Evolutionary conservation across 176 grass and related monocot species (phyloP).

Genomic region (Hordeum vulgare): DNA sequence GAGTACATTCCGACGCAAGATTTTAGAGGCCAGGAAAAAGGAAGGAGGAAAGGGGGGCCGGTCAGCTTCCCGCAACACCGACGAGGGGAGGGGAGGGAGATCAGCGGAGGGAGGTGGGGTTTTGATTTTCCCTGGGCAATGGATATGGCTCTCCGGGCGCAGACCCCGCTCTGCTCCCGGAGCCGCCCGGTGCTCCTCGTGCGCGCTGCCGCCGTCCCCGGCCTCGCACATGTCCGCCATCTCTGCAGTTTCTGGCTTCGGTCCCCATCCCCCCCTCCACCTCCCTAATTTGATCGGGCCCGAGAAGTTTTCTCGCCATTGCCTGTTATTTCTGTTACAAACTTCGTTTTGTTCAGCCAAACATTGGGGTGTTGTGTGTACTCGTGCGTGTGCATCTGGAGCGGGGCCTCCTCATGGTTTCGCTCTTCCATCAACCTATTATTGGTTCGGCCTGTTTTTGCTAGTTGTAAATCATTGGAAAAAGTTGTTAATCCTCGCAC

Average conservation of each 20-base stretch:
- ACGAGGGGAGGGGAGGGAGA: slow-evolving; percentile 1
- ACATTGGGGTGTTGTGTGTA: background rate
- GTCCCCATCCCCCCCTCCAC: background rate
- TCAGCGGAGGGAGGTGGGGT: background rate
- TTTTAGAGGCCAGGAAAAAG: background rate
- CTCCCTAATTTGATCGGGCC: background rate
- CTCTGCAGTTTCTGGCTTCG: background rate
- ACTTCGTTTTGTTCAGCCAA: background rate
- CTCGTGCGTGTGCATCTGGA: background rate
- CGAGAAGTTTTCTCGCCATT: background rate
- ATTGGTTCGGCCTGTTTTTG: background rate
- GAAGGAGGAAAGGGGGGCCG: background rate
- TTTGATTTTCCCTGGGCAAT: slow-evolving; percentile 12
- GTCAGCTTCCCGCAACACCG: background rate
- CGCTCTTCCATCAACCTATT: background rate
- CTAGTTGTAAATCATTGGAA: background rate
- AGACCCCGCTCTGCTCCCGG: slow-evolving; percentile 40
- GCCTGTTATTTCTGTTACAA: background rate
- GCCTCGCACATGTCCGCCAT: slow-evolving; percentile 12
- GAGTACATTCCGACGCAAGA: slow-evolving; percentile 17
- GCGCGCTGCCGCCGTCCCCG: slow-evolving; percentile 5
- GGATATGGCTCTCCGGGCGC: slow-evolving; percentile 48
- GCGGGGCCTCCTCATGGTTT: background rate
- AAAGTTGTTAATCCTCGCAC: background rate
- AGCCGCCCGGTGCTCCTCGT: slow-evolving; percentile 14